Percentiles rank a stretch among this genome's conserved stretches.
phyloP scores from a whole-genome alignment of 495 filamentous ascomycete genomes.

The Amphirosellinia nigrospora region DNA sequence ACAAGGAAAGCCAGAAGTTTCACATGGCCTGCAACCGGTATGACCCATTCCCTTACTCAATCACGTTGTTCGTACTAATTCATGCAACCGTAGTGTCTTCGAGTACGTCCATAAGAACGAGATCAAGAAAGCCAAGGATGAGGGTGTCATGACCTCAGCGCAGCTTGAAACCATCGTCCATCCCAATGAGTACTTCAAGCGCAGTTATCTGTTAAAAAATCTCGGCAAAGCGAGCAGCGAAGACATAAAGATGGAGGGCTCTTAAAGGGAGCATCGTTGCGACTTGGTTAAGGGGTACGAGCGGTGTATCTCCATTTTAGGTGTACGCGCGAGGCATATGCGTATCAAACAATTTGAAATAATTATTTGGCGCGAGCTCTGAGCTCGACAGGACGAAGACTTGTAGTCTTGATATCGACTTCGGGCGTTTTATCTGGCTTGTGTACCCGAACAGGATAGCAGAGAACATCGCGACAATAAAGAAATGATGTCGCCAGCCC shows the following conservation, averaged over 20 bases:
- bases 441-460: neutral
- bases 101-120: conserved; percentile 86
- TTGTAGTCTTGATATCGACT: neutral
- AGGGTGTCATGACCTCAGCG: conserved; percentile 73
- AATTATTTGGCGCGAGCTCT: neutral
- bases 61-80: neutral
- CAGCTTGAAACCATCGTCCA: conserved; percentile 96
- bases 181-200: conserved; percentile 97
- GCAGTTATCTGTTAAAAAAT: conserved; percentile 86
- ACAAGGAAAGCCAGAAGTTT: conserved; percentile 85
- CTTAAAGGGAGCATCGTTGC: neutral
- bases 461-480: neutral
- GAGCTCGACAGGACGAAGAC: neutral
- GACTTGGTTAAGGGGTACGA: neutral
- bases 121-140: conserved; percentile 86
- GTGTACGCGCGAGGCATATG: neutral
- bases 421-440: neutral
- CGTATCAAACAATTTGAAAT: neutral
- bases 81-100: conserved; percentile 66
- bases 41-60: conserved; percentile 21
- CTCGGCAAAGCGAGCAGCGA: conserved; percentile 51
- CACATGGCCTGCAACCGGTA: conserved; percentile 94
- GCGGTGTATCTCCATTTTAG: neutral
- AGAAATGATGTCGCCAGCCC: neutral
- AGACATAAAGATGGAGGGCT: conserved; percentile 60